These are phyloP conservation scores for Hypoxylon subgilvum DNA, from an alignment of 495 filamentous ascomycete genomes.

Conservation along the genomic window DNA sequence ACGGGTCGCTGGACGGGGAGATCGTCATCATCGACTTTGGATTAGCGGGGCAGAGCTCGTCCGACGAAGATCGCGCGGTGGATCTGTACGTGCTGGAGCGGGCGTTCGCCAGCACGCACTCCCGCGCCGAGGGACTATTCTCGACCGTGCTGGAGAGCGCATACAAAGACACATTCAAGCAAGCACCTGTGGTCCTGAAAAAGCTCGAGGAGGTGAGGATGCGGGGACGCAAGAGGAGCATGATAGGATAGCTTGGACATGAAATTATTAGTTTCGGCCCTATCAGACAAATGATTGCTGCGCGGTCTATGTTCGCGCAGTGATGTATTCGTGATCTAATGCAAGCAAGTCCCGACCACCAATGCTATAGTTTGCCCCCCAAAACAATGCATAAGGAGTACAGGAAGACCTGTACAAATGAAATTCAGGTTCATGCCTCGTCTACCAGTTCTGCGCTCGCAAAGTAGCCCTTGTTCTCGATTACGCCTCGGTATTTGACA, in stretches of 20 bases:
- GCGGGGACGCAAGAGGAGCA: slow-evolving; percentile 96
- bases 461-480: slow-evolving; percentile 98
- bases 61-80: slow-evolving; percentile 92
- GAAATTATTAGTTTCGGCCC: too few relatives aligned
- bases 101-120: slow-evolving; percentile 96
- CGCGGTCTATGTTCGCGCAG: slow-evolving; percentile 9
- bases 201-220: slow-evolving; percentile 92
- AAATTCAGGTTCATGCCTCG: slow-evolving; percentile 27
- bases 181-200: slow-evolving; percentile 58
- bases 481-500: slow-evolving; percentile 92
- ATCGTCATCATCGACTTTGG: slow-evolving; percentile 96
- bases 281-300: slow-evolving; percentile 15
- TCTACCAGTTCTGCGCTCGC: slow-evolving; percentile 72
- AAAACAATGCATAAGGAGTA: slow-evolving; percentile 11
- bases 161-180: slow-evolving; percentile 57
- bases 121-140: slow-evolving; percentile 80
- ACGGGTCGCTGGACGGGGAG: slow-evolving; percentile 64
- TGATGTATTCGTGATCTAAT: slow-evolving; percentile 31
- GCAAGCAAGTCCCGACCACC: slow-evolving; percentile 16
- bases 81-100: slow-evolving; percentile 97
- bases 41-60: slow-evolving; percentile 77
- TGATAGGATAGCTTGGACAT: slow-evolving; percentile 71
- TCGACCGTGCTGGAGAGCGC: slow-evolving; percentile 60
- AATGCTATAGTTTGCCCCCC: slow-evolving; percentile 9
- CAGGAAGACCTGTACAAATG: neutral